Base-by-base conservation (phyloP, 1,139 yeast species). In the Geotrichum restrictum region DNA sequence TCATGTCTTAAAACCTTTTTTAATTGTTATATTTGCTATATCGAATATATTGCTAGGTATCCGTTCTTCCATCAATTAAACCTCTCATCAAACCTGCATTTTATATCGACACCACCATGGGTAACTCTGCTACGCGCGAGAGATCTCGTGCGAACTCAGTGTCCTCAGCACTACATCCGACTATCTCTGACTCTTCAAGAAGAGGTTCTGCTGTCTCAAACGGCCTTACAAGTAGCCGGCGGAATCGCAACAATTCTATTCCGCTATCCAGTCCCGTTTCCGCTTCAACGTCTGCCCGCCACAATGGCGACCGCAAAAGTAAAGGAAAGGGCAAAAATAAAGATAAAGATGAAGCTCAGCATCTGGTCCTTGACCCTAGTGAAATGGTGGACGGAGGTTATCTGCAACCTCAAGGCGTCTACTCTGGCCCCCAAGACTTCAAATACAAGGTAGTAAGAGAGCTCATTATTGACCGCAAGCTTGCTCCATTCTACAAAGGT, bases 401-500 rank as follows among this genome's bases (percentile, higher is more conserved):
- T 46, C 64, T 76, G 58, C 96, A 95, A 1, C 96, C 97, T 0
- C 88, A 78, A 69, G 97, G 96, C 1, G 87, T 88, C 32, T 91
- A 91, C 68, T 80, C 84, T 55, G 80, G 80, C 7, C 81, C 85
- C 53, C 76, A 87, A 57, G 96, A 87, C 66, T 93, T 81, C 69
- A 80, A 84, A 63, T 79, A 86, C 14, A 80, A 79, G 36, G 74
- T 84, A 1, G 96, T 91, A 8, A 78, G 88, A 46, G 76, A 72
- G 24, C 71, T 87, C 39, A 85, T 91, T 58, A 69, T 80, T 33
- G 77, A 77, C 14, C 77, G 98, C 43, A 78, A 77, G 59, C 64
- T 93, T 45, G 91, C 98, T 0, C 98, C 98, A 1, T 93, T 93
- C 67, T 93, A 80, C 66, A 85, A 91, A 2, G 98, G 98, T 0